These are phyloP conservation scores for Hymenoscyphus scutula DNA, from an alignment of 2,329 filamentous ascomycete species.

Conservation along the genomic window DNA sequence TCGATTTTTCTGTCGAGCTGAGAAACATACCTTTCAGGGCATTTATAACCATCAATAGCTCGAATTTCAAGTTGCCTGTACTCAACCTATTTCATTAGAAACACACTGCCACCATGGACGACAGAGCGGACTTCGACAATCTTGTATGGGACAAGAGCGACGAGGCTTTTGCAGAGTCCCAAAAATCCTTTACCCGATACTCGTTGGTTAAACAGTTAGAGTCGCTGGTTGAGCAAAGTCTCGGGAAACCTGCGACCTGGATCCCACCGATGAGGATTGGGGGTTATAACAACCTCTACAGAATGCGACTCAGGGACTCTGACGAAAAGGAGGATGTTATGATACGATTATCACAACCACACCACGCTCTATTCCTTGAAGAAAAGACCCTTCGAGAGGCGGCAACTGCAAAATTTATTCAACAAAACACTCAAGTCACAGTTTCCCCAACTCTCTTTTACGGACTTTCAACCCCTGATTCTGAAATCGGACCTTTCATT, in stretches of 20 bases:
- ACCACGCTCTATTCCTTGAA: conserved; percentile 17
- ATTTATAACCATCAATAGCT: too few relatives aligned
- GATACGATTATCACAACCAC: conserved; percentile 18
- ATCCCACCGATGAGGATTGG: conserved; percentile 5
- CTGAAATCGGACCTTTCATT: conserved; percentile 21
- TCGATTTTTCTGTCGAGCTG: too few relatives aligned
- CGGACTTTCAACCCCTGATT: conserved; percentile 6
- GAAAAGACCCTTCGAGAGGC: conserved; percentile 23
- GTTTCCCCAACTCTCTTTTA: conserved; percentile 19
- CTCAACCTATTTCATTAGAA: too few relatives aligned
- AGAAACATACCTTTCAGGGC: too few relatives aligned
- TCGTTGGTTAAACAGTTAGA: conserved; percentile 12
- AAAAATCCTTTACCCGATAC: conserved; percentile 16
- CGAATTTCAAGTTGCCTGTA: too few relatives aligned
- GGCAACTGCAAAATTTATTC: conserved; percentile 18
- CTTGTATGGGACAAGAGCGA: conserved; percentile 29
- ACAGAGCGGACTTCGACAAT: conserved; percentile 22
- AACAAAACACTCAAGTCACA: conserved; percentile 19
- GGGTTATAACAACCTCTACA: conserved; percentile 18
- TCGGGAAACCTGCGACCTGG: conserved; percentile 21
- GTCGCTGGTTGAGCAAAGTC: conserved; percentile 21
- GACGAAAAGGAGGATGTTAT: conserved; percentile 11
- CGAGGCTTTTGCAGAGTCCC: conserved; percentile 20
- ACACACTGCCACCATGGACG: neutral
- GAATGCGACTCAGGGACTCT: conserved; percentile 22